These are phyloP conservation scores for Nicotiana benthamiana DNA, from an alignment of 257 asterid genomes.

Conservation along the genomic window DNA sequence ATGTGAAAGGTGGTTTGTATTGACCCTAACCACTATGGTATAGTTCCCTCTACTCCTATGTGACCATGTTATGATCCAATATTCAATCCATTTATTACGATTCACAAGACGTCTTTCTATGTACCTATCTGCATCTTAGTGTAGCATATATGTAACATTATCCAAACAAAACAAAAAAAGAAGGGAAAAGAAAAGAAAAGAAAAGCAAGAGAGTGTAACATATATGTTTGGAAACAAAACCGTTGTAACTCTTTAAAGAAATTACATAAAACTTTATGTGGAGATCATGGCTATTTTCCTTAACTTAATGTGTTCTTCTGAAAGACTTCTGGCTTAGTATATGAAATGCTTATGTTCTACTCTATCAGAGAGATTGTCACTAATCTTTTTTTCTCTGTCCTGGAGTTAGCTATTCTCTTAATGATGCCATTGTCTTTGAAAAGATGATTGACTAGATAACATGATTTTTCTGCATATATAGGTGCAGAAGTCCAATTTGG, in stretches of 20 bases:
- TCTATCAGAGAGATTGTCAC: not conserved
- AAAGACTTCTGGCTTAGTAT: not conserved
- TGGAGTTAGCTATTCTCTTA: not conserved
- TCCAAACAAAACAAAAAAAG: not conserved
- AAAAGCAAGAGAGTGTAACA: no score
- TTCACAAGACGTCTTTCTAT: not conserved
- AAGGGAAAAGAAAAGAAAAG: no score
- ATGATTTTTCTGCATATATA: conserved; percentile 9
- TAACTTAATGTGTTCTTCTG: not conserved
- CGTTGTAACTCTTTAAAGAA: not conserved
- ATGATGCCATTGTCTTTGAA: not conserved
- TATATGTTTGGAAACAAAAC: not conserved
- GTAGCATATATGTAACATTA: not conserved
- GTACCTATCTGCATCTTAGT: not conserved
- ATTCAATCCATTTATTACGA: not conserved
- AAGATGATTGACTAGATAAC: not conserved
- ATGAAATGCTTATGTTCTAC: not conserved
- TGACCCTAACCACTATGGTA: not conserved
- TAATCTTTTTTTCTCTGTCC: not conserved
- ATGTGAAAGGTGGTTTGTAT: not conserved
- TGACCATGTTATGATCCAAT: not conserved
- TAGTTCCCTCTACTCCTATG: not conserved
- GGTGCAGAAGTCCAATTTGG: conserved; percentile 94
- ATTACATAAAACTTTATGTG: not conserved
- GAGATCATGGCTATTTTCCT: not conserved